Conservation (phyloP, 208 protist species). For the Wallacemonas sp. region DNA sequence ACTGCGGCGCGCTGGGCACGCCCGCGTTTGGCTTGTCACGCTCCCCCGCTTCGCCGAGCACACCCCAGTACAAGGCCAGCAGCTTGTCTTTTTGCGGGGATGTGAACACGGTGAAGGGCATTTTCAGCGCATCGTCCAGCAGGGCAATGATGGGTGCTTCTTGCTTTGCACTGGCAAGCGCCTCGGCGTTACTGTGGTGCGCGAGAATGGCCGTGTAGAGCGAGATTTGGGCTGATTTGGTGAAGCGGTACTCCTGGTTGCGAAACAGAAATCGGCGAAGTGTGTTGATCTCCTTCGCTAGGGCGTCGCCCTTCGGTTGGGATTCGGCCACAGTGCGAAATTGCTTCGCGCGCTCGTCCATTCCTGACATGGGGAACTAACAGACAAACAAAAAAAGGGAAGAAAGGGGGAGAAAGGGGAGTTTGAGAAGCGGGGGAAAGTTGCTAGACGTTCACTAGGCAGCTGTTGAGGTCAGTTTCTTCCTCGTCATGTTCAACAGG, state of each 20-base stretch:
- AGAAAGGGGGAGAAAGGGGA: background rate
- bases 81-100: constrained; percentile 52
- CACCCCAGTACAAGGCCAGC: constrained; percentile 35
- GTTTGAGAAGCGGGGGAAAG: too few species aligned
- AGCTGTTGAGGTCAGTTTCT: too few species aligned
- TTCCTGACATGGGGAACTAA: constrained; percentile 15
- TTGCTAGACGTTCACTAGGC: too few species aligned
- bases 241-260: constrained; percentile 62
- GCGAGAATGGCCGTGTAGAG: constrained; percentile 51
- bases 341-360: constrained; percentile 47
- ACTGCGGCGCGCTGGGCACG: background rate
- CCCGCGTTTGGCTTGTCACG: background rate
- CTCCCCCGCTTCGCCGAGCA: constrained; percentile 34
- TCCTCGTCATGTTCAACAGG: too few species aligned
- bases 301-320: constrained; percentile 26
- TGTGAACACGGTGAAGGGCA: constrained; percentile 59
- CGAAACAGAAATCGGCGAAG: constrained; percentile 52
- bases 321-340: constrained; percentile 48
- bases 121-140: constrained; percentile 56
- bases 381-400: background rate
- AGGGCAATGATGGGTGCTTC: constrained; percentile 38
- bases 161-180: constrained; percentile 1
- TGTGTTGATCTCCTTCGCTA: constrained; percentile 46
- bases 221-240: constrained; percentile 43
- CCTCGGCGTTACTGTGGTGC: constrained; percentile 37